These are phyloP conservation scores for Neurospora africana DNA, from an alignment of 495 filamentous ascomycete genomes.

Conservation along the genomic window DNA sequence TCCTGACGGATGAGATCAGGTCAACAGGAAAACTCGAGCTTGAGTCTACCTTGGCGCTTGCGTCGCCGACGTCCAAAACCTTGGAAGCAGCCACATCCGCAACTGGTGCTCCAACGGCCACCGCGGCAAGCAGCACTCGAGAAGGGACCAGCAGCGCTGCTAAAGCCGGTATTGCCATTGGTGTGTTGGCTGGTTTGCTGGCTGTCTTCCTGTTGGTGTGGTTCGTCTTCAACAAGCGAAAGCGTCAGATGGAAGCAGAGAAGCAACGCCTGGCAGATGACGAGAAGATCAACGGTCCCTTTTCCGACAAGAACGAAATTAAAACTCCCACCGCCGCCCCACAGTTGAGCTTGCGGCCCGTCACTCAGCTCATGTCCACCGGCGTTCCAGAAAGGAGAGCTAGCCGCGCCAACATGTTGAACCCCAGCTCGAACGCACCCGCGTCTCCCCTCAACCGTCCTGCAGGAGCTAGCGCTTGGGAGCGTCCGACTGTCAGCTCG, in stretches of 20 bases:
- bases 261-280: conserved; percentile 47
- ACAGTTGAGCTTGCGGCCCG: conserved; percentile 72
- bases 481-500: conserved; percentile 18
- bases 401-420: conserved; percentile 37
- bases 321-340: conserved; percentile 41
- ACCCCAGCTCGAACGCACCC: conserved; percentile 31
- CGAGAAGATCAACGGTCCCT: conserved; percentile 40
- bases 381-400: conserved; percentile 35
- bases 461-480: conserved; percentile 30
- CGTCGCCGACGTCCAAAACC: conserved; percentile 11
- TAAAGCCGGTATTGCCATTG: conserved; percentile 78
- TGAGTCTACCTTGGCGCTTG: conserved; percentile 5
- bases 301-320: conserved; percentile 30
- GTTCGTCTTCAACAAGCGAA: conserved; percentile 56
- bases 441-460: conserved; percentile 17
- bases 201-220: conserved; percentile 52
- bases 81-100: conserved; percentile 2
- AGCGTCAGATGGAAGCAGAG: conserved; percentile 33
- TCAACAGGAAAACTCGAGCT: background rate
- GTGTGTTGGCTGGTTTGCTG: conserved; percentile 55
- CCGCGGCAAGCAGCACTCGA: conserved; percentile 16
- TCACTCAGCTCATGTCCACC: conserved; percentile 77
- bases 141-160: conserved; percentile 47
- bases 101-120: conserved; percentile 9
- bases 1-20: background rate